These are phyloP conservation scores for Fusarium hainanense DNA, from an alignment of 2,329 filamentous ascomycete genomes.

Conservation along the genomic window DNA sequence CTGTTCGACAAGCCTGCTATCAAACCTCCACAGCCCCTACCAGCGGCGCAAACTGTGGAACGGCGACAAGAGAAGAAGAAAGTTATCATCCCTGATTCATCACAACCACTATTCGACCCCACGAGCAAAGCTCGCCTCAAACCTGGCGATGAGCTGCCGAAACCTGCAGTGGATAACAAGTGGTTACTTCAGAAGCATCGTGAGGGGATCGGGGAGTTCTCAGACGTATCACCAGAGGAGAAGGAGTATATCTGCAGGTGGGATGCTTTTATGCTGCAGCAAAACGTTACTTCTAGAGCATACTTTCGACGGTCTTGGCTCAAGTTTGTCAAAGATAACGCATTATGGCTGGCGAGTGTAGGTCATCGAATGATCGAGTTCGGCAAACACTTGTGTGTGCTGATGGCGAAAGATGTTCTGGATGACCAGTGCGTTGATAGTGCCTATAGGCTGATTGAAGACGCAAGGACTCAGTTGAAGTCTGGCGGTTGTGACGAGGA, in stretches of 20 bases:
- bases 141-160: conserved; percentile 61
- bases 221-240: conserved; percentile 64
- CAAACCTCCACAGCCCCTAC: conserved; percentile 21
- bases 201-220: conserved; percentile 67
- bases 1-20: conserved; percentile 41
- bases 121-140: conserved; percentile 65
- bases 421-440: conserved; percentile 57
- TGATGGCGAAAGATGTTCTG: conserved; percentile 62
- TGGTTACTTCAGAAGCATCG: conserved; percentile 71
- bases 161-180: conserved; percentile 57
- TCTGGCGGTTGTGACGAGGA: conserved; percentile 11
- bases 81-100: conserved; percentile 60
- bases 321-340: conserved; percentile 62
- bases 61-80: conserved; percentile 40
- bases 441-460: conserved; percentile 57
- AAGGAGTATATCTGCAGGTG: conserved; percentile 69
- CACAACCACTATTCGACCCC: conserved; percentile 66
- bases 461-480: conserved; percentile 51
- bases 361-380: conserved; percentile 64
- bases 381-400: conserved; percentile 63
- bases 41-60: conserved; percentile 1
- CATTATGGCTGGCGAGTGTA: conserved; percentile 62
- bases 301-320: conserved; percentile 65
- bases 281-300: conserved; percentile 62
- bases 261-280: conserved; percentile 65